These are phyloP conservation scores for Paramyrothecium roridum DNA, from an alignment of 2,329 filamentous ascomycete species.

Conservation along the genomic window DNA sequence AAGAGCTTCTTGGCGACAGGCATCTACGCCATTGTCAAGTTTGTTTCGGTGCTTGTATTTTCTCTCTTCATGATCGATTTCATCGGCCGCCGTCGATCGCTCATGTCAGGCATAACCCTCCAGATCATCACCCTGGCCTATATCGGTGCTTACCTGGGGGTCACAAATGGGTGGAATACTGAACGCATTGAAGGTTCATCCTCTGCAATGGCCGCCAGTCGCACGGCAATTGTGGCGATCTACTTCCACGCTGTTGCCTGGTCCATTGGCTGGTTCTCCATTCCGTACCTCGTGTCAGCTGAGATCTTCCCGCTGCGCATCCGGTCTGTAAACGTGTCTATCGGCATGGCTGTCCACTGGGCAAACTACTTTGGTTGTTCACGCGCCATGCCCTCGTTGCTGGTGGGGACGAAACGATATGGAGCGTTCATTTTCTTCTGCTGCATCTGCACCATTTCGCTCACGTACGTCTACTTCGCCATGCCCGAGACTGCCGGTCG, in stretches of 20 bases:
- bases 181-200: constrained; percentile 11
- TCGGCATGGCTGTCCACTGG: constrained; percentile 42
- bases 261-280: constrained; percentile 44
- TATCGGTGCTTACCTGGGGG: constrained; percentile 24
- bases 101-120: constrained; percentile 27
- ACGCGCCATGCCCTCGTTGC: constrained; percentile 26
- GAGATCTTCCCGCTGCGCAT: constrained; percentile 41
- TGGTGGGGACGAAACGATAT: constrained; percentile 25
- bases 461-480: constrained; percentile 27
- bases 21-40: constrained; percentile 21
- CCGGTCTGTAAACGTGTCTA: constrained; percentile 34
- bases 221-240: constrained; percentile 37
- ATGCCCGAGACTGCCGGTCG: constrained; percentile 27
- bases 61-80: constrained; percentile 26
- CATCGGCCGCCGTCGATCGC: constrained; percentile 24
- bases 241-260: constrained; percentile 40
- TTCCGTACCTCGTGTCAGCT: constrained; percentile 41
- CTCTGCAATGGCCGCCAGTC: constrained; percentile 24
- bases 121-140: constrained; percentile 26
- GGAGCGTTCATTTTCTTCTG: constrained; percentile 27
- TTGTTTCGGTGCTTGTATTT: constrained; percentile 21
- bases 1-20: constrained; percentile 20
- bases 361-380: constrained; percentile 30
- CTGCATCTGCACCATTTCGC: constrained; percentile 18
- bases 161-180: constrained; percentile 18